Base-by-base conservation (phyloP, 345 rosid species). In the Zanthoxylum bungeanum region DNA sequence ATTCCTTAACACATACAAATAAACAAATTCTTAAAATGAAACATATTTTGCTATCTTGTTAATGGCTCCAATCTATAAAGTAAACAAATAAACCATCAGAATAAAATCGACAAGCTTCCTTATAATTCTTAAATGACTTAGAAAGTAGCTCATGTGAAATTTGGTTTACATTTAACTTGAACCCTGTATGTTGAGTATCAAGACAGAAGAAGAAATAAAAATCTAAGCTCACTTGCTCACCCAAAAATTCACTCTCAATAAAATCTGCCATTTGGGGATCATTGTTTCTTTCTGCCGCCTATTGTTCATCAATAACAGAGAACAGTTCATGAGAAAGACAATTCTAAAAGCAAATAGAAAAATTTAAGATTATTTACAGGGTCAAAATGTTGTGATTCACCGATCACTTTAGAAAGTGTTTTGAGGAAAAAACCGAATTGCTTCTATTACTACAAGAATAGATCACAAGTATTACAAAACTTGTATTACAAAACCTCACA, bases 1-100 rank as follows among this genome's bases (percentile, higher is more conserved):
- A n/a, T n/a, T n/a, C n/a, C n/a, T n/a, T n/a, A n/a, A n/a, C n/a
- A n/a, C n/a, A n/a, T n/a, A n/a, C n/a, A n/a, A n/a, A n/a, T n/a
- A n/a, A n/a, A n/a, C n/a, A n/a, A n/a, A n/a, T n/a, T n/a, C n/a
- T n/a, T n/a, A n/a, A n/a, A n/a, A n/a, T n/a, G 90, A 39, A 51
- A 88, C 93, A 70, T 77, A 88, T 67, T 88, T 90, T 30, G 91
- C 68, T 34, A 88, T 80, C 67, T 80, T 85, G 83, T 88, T 85
- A 47, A 87, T 88, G 68, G 88, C 70, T 68, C 88, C 97, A 66
- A 87, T 91, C 96, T 90, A 30, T 63, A 11, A 57, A 57, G 49
- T 16, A 25, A 70, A 44, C 49, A 57, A 19, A 6, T 4, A 9
- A 42, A 57, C 30, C 9, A 46, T 70, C 58, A 30, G 30, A 0